Evolutionary conservation across 1,139 yeast genomes (phyloP).

Genomic region (Yamadazyma spencermartinsiae): DNA sequence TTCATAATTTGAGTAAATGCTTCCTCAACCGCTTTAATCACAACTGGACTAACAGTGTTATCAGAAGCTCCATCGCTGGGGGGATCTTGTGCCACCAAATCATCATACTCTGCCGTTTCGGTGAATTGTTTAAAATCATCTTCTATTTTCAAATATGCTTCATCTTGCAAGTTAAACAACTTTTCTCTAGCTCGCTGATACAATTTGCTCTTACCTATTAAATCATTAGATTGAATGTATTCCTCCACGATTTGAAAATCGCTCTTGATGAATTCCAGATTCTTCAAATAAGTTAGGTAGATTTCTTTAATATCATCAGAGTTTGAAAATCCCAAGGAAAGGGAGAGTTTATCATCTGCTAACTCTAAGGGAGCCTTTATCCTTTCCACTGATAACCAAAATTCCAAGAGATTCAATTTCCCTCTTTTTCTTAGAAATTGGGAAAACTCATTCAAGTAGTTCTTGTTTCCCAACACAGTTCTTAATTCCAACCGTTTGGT

Average conservation of each 20-base stretch:
- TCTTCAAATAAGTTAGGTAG: conserved; percentile 41
- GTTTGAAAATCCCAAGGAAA: conserved; percentile 32
- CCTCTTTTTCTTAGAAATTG: conserved; percentile 56
- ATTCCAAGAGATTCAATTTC: conserved; percentile 48
- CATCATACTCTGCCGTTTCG: conserved; percentile 12
- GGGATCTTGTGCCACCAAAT: conserved; percentile 3
- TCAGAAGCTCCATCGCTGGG: background rate
- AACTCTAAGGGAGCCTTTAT: conserved; percentile 58
- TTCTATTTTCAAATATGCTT: conserved; percentile 36
- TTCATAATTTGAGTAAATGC: conserved; percentile 67
- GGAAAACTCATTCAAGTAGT: conserved; percentile 42
- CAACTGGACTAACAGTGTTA: conserved; percentile 37
- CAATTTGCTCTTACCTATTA: conserved; percentile 15
- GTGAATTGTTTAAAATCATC: conserved; percentile 25
- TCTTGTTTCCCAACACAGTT: conserved; percentile 9
- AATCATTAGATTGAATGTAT: conserved; percentile 21
- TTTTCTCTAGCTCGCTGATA: conserved; percentile 55
- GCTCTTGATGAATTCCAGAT: conserved; percentile 13
- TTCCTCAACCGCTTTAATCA: conserved; percentile 64
- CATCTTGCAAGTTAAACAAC: conserved; percentile 56
- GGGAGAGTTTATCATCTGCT: conserved; percentile 15
- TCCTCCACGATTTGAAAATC: conserved; percentile 26
- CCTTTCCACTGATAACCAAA: conserved; percentile 68
- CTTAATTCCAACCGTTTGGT: conserved; percentile 8
- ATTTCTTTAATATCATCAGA: conserved; percentile 51